phyloP scores from a whole-genome alignment of 2,329 filamentous ascomycete genomes.

The Parafenestella ontariensis region DNA sequence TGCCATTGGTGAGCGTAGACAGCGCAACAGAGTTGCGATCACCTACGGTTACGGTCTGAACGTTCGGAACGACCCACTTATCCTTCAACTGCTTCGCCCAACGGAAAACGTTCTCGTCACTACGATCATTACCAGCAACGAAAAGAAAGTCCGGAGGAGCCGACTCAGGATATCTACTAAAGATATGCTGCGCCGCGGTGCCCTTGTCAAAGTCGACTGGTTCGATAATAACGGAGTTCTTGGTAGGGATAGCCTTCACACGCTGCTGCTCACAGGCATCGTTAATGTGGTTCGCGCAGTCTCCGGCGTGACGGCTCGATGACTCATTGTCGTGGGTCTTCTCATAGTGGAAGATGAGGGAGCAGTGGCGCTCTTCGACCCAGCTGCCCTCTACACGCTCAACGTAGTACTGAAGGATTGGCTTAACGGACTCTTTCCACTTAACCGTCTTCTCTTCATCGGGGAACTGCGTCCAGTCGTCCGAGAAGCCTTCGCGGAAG shows the following conservation, averaged over 20 bases:
- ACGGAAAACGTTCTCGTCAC: constrained; percentile 91
- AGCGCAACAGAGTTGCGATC: constrained; percentile 87
- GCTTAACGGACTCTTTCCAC: constrained; percentile 85
- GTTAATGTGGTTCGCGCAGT: constrained; percentile 94
- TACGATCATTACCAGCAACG: constrained; percentile 87
- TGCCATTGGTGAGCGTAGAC: constrained; percentile 86
- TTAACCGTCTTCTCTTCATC: constrained; percentile 71
- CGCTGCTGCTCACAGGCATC: constrained; percentile 85
- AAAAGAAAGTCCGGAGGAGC: constrained; percentile 77
- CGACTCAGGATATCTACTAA: constrained; percentile 54
- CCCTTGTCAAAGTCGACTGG: constrained; percentile 87
- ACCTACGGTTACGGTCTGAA: constrained; percentile 86
- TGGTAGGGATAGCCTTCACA: constrained; percentile 82
- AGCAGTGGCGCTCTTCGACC: constrained; percentile 91
- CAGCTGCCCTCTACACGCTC: constrained; percentile 88
- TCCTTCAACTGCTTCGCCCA: constrained; percentile 84
- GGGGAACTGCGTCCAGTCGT: constrained; percentile 79
- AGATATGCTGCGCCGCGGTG: constrained; percentile 78
- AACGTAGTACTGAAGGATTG: constrained; percentile 86
- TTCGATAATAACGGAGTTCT: constrained; percentile 83
- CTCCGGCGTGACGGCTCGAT: constrained; percentile 80
- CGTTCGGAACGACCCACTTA: constrained; percentile 59
- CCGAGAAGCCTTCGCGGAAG: constrained; percentile 71
- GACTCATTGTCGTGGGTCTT: constrained; percentile 77
- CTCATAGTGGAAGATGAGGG: constrained; percentile 88